Conservation (phyloP, 164 flowering plant genomes). For the Kingdonia uniflora region DNA sequence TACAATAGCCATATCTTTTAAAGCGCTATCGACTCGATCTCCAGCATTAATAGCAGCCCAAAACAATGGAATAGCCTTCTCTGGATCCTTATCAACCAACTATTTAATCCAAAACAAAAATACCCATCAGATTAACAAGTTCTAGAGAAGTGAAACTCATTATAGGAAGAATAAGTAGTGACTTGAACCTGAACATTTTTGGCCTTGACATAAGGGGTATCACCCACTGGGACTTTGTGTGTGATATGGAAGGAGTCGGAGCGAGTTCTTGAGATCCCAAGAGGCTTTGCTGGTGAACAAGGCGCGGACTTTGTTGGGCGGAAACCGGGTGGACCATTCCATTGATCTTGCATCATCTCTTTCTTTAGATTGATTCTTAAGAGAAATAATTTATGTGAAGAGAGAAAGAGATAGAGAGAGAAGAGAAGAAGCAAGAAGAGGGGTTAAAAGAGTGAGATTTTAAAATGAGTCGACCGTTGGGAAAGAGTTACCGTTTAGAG, state of each 20-base stretch:
- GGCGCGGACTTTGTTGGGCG: constrained; percentile 88
- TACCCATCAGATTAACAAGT: constrained; percentile 11
- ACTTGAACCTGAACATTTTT: constrained; percentile 73
- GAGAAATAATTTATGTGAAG: no score
- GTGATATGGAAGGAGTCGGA: constrained; percentile 79
- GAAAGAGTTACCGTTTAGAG: no score
- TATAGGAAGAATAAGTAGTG: no score
- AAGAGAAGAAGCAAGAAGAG: no score
- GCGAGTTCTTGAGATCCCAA: constrained; percentile 47
- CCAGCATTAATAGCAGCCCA: constrained; percentile 99
- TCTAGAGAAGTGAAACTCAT: background rate
- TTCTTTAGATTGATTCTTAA: no score
- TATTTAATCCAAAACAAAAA: constrained; percentile 13
- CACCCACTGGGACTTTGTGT: constrained; percentile 93
- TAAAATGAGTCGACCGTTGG: no score
- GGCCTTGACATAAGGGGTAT: constrained; percentile 88
- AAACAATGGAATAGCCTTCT: constrained; percentile 83
- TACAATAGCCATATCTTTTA: constrained; percentile 98
- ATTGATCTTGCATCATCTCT: constrained; percentile 76
- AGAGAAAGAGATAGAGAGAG: no score
- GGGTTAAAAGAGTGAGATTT: no score
- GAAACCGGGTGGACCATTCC: constrained; percentile 74
- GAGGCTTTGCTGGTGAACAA: constrained; percentile 80
- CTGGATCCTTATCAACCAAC: constrained; percentile 98
- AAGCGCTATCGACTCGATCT: constrained; percentile 96